Evolutionary conservation across 1,284 basidiomycete species (phyloP).

Genomic region (Rhodotorula sp.): DNA sequence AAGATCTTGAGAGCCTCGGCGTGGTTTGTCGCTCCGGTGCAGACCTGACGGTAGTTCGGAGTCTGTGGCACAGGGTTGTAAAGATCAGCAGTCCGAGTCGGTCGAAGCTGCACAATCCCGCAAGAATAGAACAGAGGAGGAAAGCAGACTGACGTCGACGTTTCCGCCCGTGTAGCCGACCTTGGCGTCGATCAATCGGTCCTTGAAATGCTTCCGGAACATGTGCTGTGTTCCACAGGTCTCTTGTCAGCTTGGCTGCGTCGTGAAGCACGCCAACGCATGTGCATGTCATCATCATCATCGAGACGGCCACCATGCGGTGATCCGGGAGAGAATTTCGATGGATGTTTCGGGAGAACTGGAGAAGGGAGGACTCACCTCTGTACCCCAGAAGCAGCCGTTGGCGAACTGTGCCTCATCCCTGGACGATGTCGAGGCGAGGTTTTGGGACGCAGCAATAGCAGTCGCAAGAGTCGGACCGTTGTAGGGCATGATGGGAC

Average conservation of each 20-base stretch:
- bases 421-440: conserved; percentile 10
- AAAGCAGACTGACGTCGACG: conserved; percentile 24
- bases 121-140: neutral
- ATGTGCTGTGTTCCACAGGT: conserved; percentile 34
- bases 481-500: conserved; percentile 26
- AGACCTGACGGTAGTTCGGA: conserved; percentile 69
- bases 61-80: neutral
- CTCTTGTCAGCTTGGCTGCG: neutral
- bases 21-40: conserved; percentile 76
- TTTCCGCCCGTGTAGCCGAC: conserved; percentile 44
- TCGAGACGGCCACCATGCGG: too few relatives aligned
- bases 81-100: neutral
- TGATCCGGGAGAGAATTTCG: too few relatives aligned
- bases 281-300: neutral
- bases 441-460: conserved; percentile 23
- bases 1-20: conserved; percentile 84
- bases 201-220: conserved; percentile 36
- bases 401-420: conserved; percentile 38
- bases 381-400: conserved; percentile 37
- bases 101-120: too few relatives aligned
- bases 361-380: neutral
- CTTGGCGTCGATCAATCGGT: conserved; percentile 36
- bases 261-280: neutral
- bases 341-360: neutral
- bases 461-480: conserved; percentile 42